phyloP scores from a whole-genome alignment of 2,329 filamentous ascomycete species.

The Xylariaceae sp. region DNA sequence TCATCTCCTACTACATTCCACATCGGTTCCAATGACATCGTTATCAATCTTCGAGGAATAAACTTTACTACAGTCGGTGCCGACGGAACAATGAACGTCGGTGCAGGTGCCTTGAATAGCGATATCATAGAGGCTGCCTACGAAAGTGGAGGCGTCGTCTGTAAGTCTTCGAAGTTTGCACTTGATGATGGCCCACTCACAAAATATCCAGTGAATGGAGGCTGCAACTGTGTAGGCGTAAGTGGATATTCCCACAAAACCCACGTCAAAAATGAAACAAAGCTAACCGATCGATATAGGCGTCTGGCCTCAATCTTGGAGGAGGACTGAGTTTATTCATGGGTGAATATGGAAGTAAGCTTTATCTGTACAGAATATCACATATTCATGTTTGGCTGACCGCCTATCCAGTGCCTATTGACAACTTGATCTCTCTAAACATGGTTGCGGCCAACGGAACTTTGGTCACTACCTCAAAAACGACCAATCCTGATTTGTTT shows the following conservation, averaged over 20 bases:
- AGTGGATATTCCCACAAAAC: not conserved
- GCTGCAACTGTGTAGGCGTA: slow-evolving; percentile 4
- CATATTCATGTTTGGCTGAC: not conserved
- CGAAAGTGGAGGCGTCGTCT: not conserved
- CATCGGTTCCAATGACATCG: slow-evolving; percentile 1
- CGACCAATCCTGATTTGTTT: not conserved
- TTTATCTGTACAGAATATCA: not conserved
- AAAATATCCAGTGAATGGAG: not conserved
- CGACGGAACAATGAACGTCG: not conserved
- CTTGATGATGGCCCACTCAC: too few species aligned
- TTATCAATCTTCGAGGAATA: not conserved
- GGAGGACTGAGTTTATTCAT: not conserved
- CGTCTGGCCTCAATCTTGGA: slow-evolving; percentile 1
- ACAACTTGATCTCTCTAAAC: not conserved
- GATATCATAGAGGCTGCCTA: slow-evolving; percentile 2
- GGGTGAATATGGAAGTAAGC: slow-evolving; percentile 1
- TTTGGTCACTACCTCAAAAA: not conserved
- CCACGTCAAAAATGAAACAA: not conserved
- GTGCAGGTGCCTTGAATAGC: not conserved
- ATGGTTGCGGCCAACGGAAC: not conserved
- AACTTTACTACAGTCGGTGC: not conserved
- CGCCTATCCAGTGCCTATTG: not conserved
- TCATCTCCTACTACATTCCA: not conserved
- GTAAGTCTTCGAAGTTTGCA: not conserved
- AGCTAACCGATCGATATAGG: not conserved